phyloP scores from a whole-genome alignment of 139 green algal genomes.

The Coelastrella sp. region DNA sequence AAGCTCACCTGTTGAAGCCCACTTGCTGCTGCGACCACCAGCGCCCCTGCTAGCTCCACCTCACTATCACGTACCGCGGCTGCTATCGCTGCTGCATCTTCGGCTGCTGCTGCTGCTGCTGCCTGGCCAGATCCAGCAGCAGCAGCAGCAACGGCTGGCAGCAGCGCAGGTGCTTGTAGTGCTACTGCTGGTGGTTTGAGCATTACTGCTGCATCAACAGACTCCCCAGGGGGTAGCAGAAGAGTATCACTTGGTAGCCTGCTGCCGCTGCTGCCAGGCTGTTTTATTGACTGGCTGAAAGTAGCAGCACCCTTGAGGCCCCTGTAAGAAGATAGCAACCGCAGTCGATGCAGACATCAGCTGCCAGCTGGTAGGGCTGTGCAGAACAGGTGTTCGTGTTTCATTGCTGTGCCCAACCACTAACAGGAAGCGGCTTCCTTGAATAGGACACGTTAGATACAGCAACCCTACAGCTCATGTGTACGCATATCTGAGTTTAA shows the following conservation, averaged over 20 bases:
- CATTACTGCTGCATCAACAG: constrained; percentile 12
- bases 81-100: neutral
- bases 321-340: neutral
- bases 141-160: neutral
- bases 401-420: no score
- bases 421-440: no score
- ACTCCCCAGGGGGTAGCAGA: constrained; percentile 14
- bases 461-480: neutral
- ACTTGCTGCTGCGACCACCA: neutral
- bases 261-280: constrained; percentile 1
- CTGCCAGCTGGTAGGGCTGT: no score
- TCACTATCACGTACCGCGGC: neutral
- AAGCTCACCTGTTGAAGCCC: constrained; percentile 32
- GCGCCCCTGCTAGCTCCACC: neutral
- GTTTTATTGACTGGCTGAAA: neutral
- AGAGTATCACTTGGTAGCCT: neutral
- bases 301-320: neutral
- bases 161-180: neutral
- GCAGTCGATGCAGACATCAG: no score
- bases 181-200: neutral
- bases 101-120: neutral
- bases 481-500: neutral
- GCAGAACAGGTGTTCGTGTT: no score
- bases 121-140: neutral
- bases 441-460: neutral